Evolutionary conservation across 169 alveolate species (phyloP).

Genomic region (Theileria sp.): DNA sequence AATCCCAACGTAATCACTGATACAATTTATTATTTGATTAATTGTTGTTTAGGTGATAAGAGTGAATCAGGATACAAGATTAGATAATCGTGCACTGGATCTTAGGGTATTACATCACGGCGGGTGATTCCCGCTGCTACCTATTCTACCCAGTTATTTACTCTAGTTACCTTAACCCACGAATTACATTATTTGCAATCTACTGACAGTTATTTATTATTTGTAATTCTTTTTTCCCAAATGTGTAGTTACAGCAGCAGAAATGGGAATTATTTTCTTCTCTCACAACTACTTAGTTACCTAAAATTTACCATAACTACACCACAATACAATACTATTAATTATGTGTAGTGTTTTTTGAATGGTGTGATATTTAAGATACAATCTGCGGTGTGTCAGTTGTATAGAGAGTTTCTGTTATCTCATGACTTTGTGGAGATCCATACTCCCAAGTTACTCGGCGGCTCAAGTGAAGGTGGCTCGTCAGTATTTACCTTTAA

Average conservation of each 20-base stretch:
- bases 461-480: conserved; percentile 99
- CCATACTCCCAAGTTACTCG: conserved; percentile 98
- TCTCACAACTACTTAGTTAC: neutral
- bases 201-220: neutral
- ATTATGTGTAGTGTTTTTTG: conserved; percentile 43
- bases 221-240: neutral
- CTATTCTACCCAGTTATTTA: too few species aligned
- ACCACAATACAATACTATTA: too few species aligned
- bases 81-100: conserved; percentile 95
- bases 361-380: conserved; percentile 89
- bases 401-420: conserved; percentile 89
- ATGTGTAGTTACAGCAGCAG: neutral
- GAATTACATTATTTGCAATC: neutral
- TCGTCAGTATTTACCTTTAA: conserved; percentile 92
- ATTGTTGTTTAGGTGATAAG: conserved; percentile 74
- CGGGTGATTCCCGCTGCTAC: conserved; percentile 74
- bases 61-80: conserved; percentile 93
- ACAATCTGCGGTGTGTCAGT: conserved; percentile 90
- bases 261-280: neutral
- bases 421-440: conserved; percentile 92
- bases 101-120: conserved; percentile 84
- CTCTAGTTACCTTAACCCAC: neutral
- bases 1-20: conserved; percentile 33
- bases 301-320: too few species aligned
- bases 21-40: conserved; percentile 2